Base-by-base conservation (phyloP, 306 rosid species). In the Glycine soja region DNA sequence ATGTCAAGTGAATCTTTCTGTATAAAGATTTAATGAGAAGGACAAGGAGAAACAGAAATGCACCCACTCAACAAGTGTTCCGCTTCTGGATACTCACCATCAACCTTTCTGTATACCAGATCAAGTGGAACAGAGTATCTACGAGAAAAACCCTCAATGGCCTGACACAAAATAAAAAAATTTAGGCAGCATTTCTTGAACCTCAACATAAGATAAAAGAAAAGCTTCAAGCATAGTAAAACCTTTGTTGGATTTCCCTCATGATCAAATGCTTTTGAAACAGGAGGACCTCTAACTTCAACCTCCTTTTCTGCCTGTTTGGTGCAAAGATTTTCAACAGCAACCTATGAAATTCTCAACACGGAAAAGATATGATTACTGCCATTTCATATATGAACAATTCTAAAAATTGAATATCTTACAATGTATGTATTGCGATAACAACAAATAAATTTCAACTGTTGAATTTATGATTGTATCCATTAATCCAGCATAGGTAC, bases 231-330 rank as follows among this genome's bases (percentile, higher is more conserved):
- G 56, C 74, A 73, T 8, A 73, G 50, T 52, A 61, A 85, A 79
- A 95, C 98, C 98, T 95, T 95, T 10, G 95, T 91, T 76, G 94
- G 94, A 85, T 89, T 92, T 87, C 97, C 97, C 64, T 90, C 90
- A 75, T 80, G 82, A 82, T 95, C 95, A 86, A 87, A 95, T 80
- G 99, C 91, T 88, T 95, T 95, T 54, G 90, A 92, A 86, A 89
- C 94, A 70, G 99, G 99, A 79, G 99, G 99, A 54, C 99, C 99
- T 68, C 97, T 90, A 85, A 93, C 89, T 89, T 95, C 97, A 78
- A 89, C 82, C 87, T 92, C 99, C 78, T 86, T 84, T 80, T 65
- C 95, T 14, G 88, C 79, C 85, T 95, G 99, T 85, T 80, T 93
- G 8, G 94, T 70, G 71, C 85, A 80, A 81, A 95, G 92, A 81